Evolutionary conservation across 129 eudicot genomes (phyloP), one percentile per base, ranked within the genome.

Genomic region (Sambucus nigra): DNA sequence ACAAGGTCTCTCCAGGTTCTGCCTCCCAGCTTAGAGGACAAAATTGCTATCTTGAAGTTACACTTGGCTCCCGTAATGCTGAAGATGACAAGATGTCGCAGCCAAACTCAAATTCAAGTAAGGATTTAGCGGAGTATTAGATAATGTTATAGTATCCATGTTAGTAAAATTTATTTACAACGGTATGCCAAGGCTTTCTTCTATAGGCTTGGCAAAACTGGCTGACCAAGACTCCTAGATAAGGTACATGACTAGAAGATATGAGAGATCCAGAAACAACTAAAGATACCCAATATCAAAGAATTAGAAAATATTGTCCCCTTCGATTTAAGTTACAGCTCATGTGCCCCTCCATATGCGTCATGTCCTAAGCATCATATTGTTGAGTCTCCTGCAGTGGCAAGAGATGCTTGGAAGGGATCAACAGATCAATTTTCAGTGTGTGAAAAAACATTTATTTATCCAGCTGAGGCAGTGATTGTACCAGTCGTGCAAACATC

Each of bases 401-500:
- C 70, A 53, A 57, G 60, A 63, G 69, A 71, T 42, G 59, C 24
- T 63, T 67, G 64, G 46, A 76, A 55, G 47, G 63, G 68, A 41
- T 59, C 53, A 40, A 39, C 69, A 16, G 80, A 50, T 20, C 66
- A 69, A 31, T 48, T 42, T 44, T 45, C 76, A 32, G 53, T 49
- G 47, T 69, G 55, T 66, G 95, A 84, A 60, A 82, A 70, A 67
- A 77, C 89, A 22, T 82, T 91, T 65, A 79, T 91, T 59, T 91
- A 91, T 73, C 99, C 99, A 31, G 51, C 84, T 9, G 99, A 91
- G 66, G 89, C 95, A 57, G 87, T 91, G 53, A 80, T 91, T 69
- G 94, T 91, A 52, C 99, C 99, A 1, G 85, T 86, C 47, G 76
- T 91, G 76, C 95, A 91, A 64, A 73, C 95, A 29, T 74, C 95